These are phyloP conservation scores for Stenogyne calaminthoides DNA, from an alignment of 305 asterid genomes.

Conservation along the genomic window DNA sequence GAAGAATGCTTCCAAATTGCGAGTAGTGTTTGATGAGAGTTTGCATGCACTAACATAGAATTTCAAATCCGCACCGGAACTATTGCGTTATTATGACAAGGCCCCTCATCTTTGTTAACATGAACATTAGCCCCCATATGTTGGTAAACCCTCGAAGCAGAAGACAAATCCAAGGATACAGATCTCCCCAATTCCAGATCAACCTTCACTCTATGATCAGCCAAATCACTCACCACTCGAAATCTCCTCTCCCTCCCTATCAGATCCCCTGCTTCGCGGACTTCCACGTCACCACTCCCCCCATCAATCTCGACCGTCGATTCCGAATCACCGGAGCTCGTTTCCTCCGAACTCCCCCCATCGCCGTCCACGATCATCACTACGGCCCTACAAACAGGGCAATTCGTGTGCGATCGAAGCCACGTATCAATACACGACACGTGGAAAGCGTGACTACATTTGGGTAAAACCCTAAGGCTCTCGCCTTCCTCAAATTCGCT, in stretches of 20 bases:
- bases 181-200: slow-evolving; percentile 50
- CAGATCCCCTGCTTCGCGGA: neutral
- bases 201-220: slow-evolving; percentile 31
- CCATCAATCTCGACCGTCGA: slow-evolving; percentile 16
- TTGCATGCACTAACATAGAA: neutral
- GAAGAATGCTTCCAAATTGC: too few relatives aligned
- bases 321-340: slow-evolving; percentile 9
- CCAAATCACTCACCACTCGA: slow-evolving; percentile 54
- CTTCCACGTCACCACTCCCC: slow-evolving; percentile 11
- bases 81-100: neutral
- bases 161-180: slow-evolving; percentile 51
- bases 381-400: slow-evolving; percentile 78
- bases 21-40: too few relatives aligned
- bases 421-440: slow-evolving; percentile 71
- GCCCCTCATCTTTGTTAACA: neutral
- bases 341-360: neutral
- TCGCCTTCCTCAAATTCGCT: slow-evolving; percentile 73
- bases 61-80: neutral
- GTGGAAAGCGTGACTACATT: slow-evolving; percentile 78
- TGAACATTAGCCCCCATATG: neutral
- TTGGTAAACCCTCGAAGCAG: slow-evolving; percentile 33
- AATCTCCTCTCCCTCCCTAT: slow-evolving; percentile 2
- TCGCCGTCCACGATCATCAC: slow-evolving; percentile 5
- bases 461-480: slow-evolving; percentile 60
- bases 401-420: slow-evolving; percentile 65